Percentiles rank a stretch among this genome's conserved stretches.
Conservation (phyloP, 805 yeast genomes). For the Zygotorulaspora danielsina region DNA sequence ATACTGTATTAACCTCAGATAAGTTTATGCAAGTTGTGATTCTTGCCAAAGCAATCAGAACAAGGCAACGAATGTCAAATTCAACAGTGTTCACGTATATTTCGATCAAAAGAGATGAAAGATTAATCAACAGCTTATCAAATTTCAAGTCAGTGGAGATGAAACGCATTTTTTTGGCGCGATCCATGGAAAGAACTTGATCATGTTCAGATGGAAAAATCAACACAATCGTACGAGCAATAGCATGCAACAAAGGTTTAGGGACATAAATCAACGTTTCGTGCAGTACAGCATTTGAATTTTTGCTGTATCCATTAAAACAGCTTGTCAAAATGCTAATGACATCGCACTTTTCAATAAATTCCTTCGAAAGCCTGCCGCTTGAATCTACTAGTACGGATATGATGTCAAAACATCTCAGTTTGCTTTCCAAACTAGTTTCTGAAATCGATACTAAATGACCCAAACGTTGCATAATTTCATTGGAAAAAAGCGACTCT, state of each 20-base stretch:
- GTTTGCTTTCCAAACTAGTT: conserved; percentile 29
- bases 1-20: conserved; percentile 33
- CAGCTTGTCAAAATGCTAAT: conserved; percentile 47
- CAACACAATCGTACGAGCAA: conserved; percentile 52
- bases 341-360: conserved; percentile 48
- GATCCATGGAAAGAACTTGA: conserved; percentile 27
- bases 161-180: conserved; percentile 23
- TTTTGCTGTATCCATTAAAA: conserved; percentile 47
- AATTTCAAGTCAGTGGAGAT: conserved; percentile 27
- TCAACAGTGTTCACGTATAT: conserved; percentile 73
- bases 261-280: conserved; percentile 74
- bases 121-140: conserved; percentile 40
- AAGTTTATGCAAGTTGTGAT: conserved; percentile 42
- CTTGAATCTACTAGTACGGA: conserved; percentile 44
- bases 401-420: conserved; percentile 40
- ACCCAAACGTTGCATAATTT: conserved; percentile 36
- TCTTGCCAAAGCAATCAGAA: conserved; percentile 51
- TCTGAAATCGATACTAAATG: conserved; percentile 31
- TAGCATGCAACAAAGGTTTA: conserved; percentile 53
- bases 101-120: conserved; percentile 53
- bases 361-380: conserved; percentile 39
- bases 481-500: conserved; percentile 24
- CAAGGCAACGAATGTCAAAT: conserved; percentile 54
- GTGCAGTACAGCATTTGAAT: conserved; percentile 41
- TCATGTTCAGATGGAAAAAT: conserved; percentile 49